A percentile compares a stretch with the other conserved stretches of the same genome.
Evolutionary conservation across 768 basidiomycete genomes (phyloP).

Genomic region (Hypholoma fasciculare): DNA sequence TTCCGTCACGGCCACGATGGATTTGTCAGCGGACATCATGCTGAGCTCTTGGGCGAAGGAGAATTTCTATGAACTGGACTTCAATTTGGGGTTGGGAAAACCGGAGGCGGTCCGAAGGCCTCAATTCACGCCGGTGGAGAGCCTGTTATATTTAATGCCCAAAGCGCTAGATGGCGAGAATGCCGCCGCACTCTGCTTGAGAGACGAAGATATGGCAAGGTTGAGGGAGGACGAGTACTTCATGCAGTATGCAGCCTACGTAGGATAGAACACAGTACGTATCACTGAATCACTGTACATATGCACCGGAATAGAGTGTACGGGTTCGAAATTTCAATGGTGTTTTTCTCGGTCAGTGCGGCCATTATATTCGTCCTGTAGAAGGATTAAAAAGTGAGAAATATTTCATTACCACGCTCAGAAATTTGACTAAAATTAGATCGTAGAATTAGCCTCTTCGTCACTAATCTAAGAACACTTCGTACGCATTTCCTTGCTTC

Average conservation of each 20-base stretch:
- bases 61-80: slow-evolving; percentile 22
- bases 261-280: neutral
- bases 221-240: slow-evolving; percentile 24
- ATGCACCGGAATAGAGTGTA: too few species aligned
- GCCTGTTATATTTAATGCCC: slow-evolving; percentile 27
- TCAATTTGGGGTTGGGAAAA: slow-evolving; percentile 21
- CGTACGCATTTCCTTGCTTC: too few species aligned
- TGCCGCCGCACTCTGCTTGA: slow-evolving; percentile 20
- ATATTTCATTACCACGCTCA: too few species aligned
- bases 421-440: too few species aligned
- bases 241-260: slow-evolving; percentile 17
- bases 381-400: too few species aligned
- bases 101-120: slow-evolving; percentile 27
- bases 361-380: too few species aligned
- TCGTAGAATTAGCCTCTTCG: too few species aligned
- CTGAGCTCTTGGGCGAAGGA: slow-evolving; percentile 28
- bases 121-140: slow-evolving; percentile 22
- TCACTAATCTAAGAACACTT: too few species aligned
- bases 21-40: slow-evolving; percentile 22
- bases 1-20: slow-evolving; percentile 17
- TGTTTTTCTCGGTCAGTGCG: too few species aligned
- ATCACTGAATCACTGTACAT: too few species aligned
- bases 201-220: slow-evolving; percentile 25
- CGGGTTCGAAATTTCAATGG: too few species aligned
- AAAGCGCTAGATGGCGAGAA: slow-evolving; percentile 21